Evolutionary conservation across 73 alveolate species (phyloP).

Genomic region (Paramecium sexaurelia): DNA sequence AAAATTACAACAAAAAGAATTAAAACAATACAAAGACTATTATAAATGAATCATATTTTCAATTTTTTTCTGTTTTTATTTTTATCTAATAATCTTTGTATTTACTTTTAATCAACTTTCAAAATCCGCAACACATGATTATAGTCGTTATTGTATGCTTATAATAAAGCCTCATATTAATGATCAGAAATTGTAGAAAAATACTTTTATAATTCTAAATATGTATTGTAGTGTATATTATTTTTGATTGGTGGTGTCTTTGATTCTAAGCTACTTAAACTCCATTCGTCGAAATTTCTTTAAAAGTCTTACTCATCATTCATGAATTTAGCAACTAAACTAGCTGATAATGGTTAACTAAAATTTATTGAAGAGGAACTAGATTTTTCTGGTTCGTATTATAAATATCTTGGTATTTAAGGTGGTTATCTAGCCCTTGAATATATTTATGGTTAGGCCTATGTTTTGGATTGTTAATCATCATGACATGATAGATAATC

Average conservation of each 20-base stretch:
- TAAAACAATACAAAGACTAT: neutral
- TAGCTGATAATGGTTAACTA: conserved; percentile 18
- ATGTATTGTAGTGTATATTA: neutral
- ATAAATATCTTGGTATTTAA: neutral
- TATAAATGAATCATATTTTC: neutral
- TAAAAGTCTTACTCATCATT: neutral
- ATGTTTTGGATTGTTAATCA: neutral
- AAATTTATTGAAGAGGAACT: neutral
- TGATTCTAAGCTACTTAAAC: conserved; percentile 11
- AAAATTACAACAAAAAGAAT: neutral
- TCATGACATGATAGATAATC: neutral
- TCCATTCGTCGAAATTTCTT: conserved; percentile 8
- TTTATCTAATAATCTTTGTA: neutral
- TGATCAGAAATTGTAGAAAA: neutral
- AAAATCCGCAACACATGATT: neutral
- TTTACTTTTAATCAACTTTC: neutral
- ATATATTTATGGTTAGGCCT: neutral
- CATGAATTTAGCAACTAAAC: neutral
- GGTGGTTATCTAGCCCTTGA: neutral
- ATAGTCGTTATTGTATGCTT: neutral
- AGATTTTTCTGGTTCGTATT: neutral
- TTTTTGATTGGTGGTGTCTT: neutral
- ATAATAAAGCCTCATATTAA: neutral
- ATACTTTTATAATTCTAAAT: neutral
- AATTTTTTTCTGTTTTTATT: neutral